These are phyloP conservation scores for Gnomoniopsis smithogilvyi DNA, from an alignment of 2,329 filamentous ascomycete genomes.

Conservation along the genomic window DNA sequence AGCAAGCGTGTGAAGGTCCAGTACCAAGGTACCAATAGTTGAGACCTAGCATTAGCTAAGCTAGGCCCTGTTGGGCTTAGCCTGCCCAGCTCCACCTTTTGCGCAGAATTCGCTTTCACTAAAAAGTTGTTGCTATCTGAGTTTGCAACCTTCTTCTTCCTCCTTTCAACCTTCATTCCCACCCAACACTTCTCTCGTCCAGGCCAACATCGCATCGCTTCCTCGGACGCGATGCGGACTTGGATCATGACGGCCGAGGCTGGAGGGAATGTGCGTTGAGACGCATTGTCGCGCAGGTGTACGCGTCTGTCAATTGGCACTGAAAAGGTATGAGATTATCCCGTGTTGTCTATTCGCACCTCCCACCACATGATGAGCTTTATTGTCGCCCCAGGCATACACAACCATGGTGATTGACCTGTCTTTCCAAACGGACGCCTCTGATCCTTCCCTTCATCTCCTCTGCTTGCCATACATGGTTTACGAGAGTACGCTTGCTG, in stretches of 20 bases:
- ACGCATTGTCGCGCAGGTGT: not conserved
- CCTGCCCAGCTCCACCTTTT: not conserved
- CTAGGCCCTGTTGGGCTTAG: not conserved
- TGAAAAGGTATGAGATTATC: slow-evolving; percentile 16
- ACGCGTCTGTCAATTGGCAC: not conserved
- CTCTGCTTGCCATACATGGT: not conserved
- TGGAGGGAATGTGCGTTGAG: not conserved
- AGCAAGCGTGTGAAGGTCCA: not conserved
- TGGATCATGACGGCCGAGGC: not conserved
- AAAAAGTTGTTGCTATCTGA: not conserved
- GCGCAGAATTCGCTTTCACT: not conserved
- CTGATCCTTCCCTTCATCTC: slow-evolving; percentile 30
- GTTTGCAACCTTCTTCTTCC: not conserved
- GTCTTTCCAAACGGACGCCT: slow-evolving; percentile 48
- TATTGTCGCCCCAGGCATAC: slow-evolving; percentile 59
- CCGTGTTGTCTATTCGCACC: slow-evolving; percentile 13
- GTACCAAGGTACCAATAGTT: not conserved
- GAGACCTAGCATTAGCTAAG: no score
- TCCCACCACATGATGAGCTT: slow-evolving; percentile 46
- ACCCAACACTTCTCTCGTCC: not conserved
- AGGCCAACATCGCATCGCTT: not conserved
- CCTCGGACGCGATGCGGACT: not conserved
- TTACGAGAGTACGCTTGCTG: slow-evolving; percentile 17
- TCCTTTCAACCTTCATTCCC: not conserved
- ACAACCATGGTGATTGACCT: slow-evolving; percentile 53